A percentile compares a stretch with the other conserved stretches of the same genome.
phyloP scores from a whole-genome alignment of 179 eudicot species.

The Patellifolia procumbens region DNA sequence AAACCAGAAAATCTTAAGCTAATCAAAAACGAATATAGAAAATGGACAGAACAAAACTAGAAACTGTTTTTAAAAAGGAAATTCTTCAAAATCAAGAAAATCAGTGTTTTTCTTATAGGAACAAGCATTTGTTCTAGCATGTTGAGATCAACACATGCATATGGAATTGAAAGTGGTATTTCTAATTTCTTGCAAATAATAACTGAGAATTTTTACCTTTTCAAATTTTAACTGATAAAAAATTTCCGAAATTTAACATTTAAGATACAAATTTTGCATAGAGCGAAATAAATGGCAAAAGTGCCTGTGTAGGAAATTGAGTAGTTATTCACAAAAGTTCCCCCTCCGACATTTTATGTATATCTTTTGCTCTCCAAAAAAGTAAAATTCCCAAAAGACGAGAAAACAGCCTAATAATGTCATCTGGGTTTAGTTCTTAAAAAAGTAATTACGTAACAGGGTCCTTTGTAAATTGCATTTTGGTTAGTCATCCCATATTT shows the following conservation, averaged over 20 bases:
- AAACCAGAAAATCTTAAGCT: background rate
- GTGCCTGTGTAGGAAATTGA: background rate
- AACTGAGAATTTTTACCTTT: background rate
- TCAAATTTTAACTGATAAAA: background rate
- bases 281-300: too few relatives aligned
- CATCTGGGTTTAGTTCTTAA: background rate
- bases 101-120: background rate
- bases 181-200: background rate
- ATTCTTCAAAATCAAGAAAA: background rate
- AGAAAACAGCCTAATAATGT: background rate
- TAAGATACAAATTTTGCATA: too few relatives aligned
- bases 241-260: too few relatives aligned
- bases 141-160: background rate
- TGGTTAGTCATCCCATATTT: background rate
- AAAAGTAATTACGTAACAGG: background rate
- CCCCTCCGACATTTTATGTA: background rate
- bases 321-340: background rate
- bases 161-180: background rate
- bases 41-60: constrained; percentile 9
- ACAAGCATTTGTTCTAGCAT: background rate
- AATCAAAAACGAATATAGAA: background rate
- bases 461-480: background rate
- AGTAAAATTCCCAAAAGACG: background rate
- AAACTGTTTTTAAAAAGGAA: background rate
- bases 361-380: too few relatives aligned